phyloP scores from a whole-genome alignment of 768 basidiomycete species.

The Austroboletus festivus region DNA sequence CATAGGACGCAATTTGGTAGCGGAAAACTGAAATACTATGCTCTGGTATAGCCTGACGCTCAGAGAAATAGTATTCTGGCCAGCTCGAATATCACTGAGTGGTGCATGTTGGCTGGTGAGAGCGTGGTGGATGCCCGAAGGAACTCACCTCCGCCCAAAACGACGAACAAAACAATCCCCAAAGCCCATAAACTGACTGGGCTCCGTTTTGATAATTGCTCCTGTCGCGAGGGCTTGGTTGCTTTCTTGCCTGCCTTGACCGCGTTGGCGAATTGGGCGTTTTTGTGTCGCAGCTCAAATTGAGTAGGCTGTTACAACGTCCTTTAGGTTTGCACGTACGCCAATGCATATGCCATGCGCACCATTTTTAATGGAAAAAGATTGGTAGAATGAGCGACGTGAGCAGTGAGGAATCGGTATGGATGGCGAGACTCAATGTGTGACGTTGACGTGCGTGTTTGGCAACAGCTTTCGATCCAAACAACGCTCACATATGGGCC shows the following conservation, averaged over 20 bases:
- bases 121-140: background rate
- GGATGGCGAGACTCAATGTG: background rate
- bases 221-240: conserved; percentile 67
- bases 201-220: conserved; percentile 65
- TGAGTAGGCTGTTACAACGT: conserved; percentile 63
- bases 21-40: conserved; percentile 1
- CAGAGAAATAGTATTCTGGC: conserved; percentile 64
- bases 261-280: conserved; percentile 74
- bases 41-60: conserved; percentile 13
- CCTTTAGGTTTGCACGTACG: background rate
- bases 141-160: conserved; percentile 75
- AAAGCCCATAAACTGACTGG: conserved; percentile 76
- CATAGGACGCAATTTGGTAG: background rate
- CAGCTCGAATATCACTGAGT: conserved; percentile 71
- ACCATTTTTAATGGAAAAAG: conserved; percentile 28
- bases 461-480: conserved; percentile 27
- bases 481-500: conserved; percentile 32
- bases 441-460: conserved; percentile 26
- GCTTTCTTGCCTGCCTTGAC: conserved; percentile 75
- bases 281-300: conserved; percentile 79
- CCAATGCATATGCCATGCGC: background rate
- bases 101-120: conserved; percentile 8
- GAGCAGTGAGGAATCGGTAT: background rate
- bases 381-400: conserved; percentile 30
- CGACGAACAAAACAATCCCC: conserved; percentile 70